Conservation (phyloP, 176 grass and related monocot species). For the Neostapfia colusana region DNA sequence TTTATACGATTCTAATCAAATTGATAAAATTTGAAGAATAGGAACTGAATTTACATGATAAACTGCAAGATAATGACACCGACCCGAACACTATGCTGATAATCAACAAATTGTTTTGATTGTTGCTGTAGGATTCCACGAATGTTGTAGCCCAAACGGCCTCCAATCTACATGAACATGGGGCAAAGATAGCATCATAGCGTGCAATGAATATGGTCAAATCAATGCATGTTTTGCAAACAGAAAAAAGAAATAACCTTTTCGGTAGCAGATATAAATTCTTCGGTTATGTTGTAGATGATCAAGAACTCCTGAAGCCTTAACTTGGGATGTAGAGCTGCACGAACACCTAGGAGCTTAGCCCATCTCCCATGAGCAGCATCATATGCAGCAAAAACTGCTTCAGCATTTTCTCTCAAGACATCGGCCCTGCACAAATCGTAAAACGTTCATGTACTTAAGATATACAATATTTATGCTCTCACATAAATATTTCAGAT, state of each 20-base stretch:
- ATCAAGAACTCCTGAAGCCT: constrained; percentile 93
- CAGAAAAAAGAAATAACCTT: constrained; percentile 62
- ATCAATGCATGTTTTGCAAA: constrained; percentile 33
- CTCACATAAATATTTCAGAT: constrained; percentile 16
- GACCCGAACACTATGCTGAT: constrained; percentile 89
- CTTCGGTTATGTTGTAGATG: constrained; percentile 93
- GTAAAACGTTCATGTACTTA: constrained; percentile 6
- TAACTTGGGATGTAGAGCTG: constrained; percentile 90
- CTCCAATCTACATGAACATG: constrained; percentile 73
- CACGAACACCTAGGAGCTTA: constrained; percentile 95
- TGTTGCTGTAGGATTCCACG: constrained; percentile 91
- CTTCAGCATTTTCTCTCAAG: constrained; percentile 95
- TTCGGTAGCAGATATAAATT: constrained; percentile 88
- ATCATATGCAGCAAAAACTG: constrained; percentile 88
- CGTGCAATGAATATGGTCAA: neutral
- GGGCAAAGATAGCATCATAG: constrained; percentile 16
- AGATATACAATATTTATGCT: neutral
- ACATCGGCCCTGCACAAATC: constrained; percentile 80
- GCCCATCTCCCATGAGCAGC: constrained; percentile 97
- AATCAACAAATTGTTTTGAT: constrained; percentile 97
- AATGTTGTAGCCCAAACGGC: constrained; percentile 96
- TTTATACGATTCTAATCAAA: neutral
- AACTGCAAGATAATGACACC: constrained; percentile 14
- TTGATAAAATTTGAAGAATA: neutral
- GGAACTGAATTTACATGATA: constrained; percentile 8